A percentile compares a stretch with the other conserved stretches of the same genome.
phyloP scores from a whole-genome alignment of 106 monocot species.

The Acorus calamus region DNA sequence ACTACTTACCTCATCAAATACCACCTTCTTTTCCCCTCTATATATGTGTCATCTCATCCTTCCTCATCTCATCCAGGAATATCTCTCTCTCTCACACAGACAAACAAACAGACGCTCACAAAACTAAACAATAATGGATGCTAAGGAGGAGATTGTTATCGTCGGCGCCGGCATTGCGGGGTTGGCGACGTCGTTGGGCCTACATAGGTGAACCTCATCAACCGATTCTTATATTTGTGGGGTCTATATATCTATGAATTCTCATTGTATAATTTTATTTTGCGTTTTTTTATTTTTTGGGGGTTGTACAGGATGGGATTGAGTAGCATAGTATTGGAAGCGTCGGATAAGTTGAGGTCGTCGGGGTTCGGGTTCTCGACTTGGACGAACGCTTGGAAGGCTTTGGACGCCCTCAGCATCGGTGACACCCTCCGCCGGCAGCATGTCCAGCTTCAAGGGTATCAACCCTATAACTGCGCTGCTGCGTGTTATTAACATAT shows the following conservation, averaged over 20 bases:
- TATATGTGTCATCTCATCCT: too few relatives aligned
- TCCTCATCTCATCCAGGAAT: too few relatives aligned
- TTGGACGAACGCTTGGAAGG: slow-evolving; percentile 48
- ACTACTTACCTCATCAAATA: too few relatives aligned
- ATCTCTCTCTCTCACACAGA: too few relatives aligned
- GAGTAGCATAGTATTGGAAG: slow-evolving; percentile 41
- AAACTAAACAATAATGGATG: neutral
- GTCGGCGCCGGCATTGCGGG: slow-evolving; percentile 14
- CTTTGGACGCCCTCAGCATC: slow-evolving; percentile 50
- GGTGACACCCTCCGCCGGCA: slow-evolving; percentile 20
- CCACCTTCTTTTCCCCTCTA: too few relatives aligned
- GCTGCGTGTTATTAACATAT: too few relatives aligned
- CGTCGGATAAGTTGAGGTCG: slow-evolving; percentile 29
- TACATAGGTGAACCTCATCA: neutral
- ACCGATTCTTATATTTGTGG: too few relatives aligned
- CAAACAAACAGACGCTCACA: too few relatives aligned
- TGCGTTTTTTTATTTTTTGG: too few relatives aligned
- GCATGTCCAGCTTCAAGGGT: slow-evolving; percentile 16
- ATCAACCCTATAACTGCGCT: too few relatives aligned
- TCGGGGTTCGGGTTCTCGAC: slow-evolving; percentile 33
- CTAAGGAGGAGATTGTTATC: slow-evolving; percentile 9
- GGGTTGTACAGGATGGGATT: slow-evolving; percentile 25
- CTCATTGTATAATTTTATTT: too few relatives aligned
- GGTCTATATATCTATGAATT: too few relatives aligned
- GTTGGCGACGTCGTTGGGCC: slow-evolving; percentile 10